Conservation (phyloP, 768 basidiomycete species). For the Serendipita indica region DNA sequence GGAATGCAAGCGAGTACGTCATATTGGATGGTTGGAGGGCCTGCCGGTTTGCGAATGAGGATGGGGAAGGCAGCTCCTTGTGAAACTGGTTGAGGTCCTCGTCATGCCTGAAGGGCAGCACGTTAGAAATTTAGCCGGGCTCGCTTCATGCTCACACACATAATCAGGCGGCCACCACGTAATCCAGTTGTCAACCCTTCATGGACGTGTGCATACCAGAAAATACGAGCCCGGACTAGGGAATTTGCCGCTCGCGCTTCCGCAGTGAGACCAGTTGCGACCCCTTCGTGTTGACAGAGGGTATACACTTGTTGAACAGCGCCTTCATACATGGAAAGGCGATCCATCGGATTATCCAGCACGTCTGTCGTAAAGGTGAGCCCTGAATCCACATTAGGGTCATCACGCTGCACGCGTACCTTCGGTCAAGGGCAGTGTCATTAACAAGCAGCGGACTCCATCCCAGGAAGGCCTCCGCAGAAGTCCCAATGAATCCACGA, state of each 20-base stretch:
- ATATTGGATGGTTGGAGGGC: slow-evolving; percentile 26
- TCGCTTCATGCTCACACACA: slow-evolving; percentile 35
- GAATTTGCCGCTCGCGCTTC: slow-evolving; percentile 24
- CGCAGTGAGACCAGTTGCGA: slow-evolving; percentile 17
- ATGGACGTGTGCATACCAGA: slow-evolving; percentile 74
- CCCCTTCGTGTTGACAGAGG: slow-evolving; percentile 47
- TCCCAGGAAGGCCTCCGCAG: slow-evolving; percentile 77
- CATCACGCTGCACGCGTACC: slow-evolving; percentile 32
- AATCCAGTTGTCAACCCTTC: slow-evolving; percentile 74
- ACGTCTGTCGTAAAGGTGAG: background rate
- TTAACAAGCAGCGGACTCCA: slow-evolving; percentile 62
- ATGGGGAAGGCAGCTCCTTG: slow-evolving; percentile 20
- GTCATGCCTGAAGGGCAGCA: slow-evolving; percentile 33
- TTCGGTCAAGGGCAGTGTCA: slow-evolving; percentile 71
- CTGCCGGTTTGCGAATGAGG: slow-evolving; percentile 13
- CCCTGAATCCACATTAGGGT: slow-evolving; percentile 10
- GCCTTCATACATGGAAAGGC: slow-evolving; percentile 59
- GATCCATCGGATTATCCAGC: slow-evolving; percentile 20
- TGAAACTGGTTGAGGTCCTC: slow-evolving; percentile 70
- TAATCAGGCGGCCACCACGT: slow-evolving; percentile 64
- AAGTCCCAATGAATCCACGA: slow-evolving; percentile 67
- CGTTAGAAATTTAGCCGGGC: background rate
- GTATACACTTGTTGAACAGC: slow-evolving; percentile 69
- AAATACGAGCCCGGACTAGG: slow-evolving; percentile 56
- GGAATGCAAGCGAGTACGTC: slow-evolving; percentile 39